Evolutionary conservation across 1,139 yeast species (phyloP), one percentile per base, ranked within the genome.

Genomic region (Scheffersomyces lignicola): DNA sequence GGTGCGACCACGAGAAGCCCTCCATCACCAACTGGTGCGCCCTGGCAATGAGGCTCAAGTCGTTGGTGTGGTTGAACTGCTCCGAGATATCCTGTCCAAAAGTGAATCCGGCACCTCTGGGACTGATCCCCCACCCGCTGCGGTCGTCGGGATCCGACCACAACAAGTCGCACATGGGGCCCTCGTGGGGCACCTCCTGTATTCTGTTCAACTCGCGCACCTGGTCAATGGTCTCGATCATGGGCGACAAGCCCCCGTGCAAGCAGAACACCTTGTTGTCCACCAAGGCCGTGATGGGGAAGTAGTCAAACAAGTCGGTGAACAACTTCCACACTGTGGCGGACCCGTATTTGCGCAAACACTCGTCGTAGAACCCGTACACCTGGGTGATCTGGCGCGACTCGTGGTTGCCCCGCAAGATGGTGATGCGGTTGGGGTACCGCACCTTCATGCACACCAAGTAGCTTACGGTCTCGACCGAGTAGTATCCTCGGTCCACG

Each of bases 21-120:
- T 92, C 98, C 98, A 92, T 92, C 27, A 92, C 97, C 59, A 92
- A 76, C 66, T 92, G 98, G 66, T 92, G 98, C 5, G 98, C 98
- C 54, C 98, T 77, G 5, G 97, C 96, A 44, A 94, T 88, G 48
- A 94, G 74, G 46, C 87, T 80, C 44, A 92, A 74, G 49, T 85
- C 83, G 62, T 92, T 92, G 77, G 69, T 83, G 78, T 54, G 98
- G 88, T 72, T 92, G 81, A 51, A 95, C 75, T 70, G 76, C 47
- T 71, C 73, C 23, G 71, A 64, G 42, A 69, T 70, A 60, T 70
- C 74, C 54, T 66, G 73, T 41, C 76, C 76, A 62, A 70, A 70
- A 53, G 74, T 66, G 78, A 85, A 94, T 41, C 98, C 98, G 33
- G 98, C 98, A 52, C 98, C 98, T 65, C 98, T 79, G 47, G 98